phyloP scores from a whole-genome alignment of 164 flowering plant genomes.

The Aristolochia contorta region DNA sequence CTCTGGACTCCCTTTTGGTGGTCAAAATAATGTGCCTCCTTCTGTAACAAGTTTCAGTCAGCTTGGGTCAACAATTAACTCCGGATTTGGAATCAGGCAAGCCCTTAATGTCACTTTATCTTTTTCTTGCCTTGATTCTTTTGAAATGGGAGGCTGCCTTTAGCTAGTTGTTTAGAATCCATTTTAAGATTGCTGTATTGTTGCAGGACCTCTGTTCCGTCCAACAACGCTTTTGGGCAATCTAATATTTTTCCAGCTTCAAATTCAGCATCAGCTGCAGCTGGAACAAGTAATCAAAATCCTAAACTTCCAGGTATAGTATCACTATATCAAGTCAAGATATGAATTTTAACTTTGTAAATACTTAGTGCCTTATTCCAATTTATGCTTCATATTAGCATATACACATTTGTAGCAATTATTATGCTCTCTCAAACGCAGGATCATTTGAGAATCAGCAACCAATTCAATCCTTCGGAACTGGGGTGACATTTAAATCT shows the following conservation, averaged over 20 bases:
- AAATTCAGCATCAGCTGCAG: conserved; percentile 19
- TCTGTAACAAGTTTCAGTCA: conserved; percentile 59
- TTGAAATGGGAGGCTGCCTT: neutral
- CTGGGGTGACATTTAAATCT: too few relatives aligned
- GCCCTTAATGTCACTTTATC: conserved; percentile 2
- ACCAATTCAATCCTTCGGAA: too few relatives aligned
- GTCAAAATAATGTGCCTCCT: conserved; percentile 34
- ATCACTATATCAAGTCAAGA: neutral
- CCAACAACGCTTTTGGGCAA: conserved; percentile 31
- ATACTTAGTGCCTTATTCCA: too few relatives aligned
- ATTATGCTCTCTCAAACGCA: too few relatives aligned
- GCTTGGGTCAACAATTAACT: conserved; percentile 28
- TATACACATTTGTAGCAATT: too few relatives aligned
- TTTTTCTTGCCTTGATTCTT: neutral
- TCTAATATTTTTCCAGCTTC: conserved; percentile 19
- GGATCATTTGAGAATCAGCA: too few relatives aligned
- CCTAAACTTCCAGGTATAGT: conserved; percentile 27
- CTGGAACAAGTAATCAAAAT: conserved; percentile 19
- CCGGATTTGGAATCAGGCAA: conserved; percentile 33
- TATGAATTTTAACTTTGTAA: too few relatives aligned
- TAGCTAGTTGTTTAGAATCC: neutral
- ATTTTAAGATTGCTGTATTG: neutral
- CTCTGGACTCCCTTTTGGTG: conserved; percentile 15
- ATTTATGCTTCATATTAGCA: too few relatives aligned
- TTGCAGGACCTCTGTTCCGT: conserved; percentile 35